Conservation (phyloP, 257 asterid species). For the Salvia miltiorrhiza region DNA sequence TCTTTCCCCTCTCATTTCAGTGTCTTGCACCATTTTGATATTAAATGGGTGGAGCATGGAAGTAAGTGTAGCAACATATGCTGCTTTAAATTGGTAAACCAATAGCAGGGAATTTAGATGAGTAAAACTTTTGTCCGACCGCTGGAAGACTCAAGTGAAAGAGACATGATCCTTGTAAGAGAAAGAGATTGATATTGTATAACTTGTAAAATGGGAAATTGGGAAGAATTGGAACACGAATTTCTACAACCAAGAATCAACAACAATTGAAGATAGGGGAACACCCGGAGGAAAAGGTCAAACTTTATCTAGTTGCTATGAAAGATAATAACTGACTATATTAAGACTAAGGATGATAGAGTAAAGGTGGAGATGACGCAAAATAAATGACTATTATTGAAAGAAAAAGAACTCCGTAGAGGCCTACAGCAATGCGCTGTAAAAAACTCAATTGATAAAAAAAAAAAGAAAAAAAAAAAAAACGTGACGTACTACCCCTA, state of each 20-base stretch:
- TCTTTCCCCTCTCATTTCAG: background rate
- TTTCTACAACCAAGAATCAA: constrained; percentile 4
- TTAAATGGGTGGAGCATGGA: background rate
- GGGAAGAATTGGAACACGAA: constrained; percentile 6
- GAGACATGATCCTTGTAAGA: background rate
- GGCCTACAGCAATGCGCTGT: too few relatives aligned
- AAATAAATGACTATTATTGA: too few relatives aligned
- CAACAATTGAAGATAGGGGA: constrained; percentile 1
- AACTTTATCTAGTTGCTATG: background rate
- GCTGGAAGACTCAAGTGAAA: background rate
- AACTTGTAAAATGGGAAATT: background rate
- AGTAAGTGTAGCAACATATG: background rate
- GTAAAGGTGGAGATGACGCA: too few relatives aligned
- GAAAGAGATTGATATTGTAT: background rate
- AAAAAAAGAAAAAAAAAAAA: too few relatives aligned
- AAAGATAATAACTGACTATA: background rate
- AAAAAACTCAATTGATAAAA: too few relatives aligned
- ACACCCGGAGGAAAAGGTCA: constrained; percentile 1
- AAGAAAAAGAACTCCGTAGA: too few relatives aligned
- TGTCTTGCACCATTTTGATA: background rate
- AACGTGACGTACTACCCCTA: too few relatives aligned
- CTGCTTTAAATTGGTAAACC: background rate
- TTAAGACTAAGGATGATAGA: background rate
- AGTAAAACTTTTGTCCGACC: background rate
- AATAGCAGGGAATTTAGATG: background rate